phyloP scores from a whole-genome alignment of 2,329 filamentous ascomycete genomes.

The Tolypocladium amazonense region DNA sequence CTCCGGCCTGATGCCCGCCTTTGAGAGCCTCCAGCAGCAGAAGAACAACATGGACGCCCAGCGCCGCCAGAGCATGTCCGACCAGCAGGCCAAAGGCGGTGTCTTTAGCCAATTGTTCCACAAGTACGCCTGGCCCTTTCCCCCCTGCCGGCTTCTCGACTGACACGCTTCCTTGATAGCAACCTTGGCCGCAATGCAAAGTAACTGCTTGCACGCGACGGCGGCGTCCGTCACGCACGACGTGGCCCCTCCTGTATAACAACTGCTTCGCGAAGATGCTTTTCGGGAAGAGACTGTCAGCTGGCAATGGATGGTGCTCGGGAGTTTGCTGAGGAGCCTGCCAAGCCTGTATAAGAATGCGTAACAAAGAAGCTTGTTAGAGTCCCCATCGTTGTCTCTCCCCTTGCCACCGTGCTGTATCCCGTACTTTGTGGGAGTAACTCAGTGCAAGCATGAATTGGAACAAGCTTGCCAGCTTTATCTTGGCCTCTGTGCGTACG shows the following conservation, averaged over 20 bases:
- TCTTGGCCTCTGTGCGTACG: no score
- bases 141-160: neutral
- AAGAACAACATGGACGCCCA: conserved; percentile 36
- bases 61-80: conserved; percentile 44
- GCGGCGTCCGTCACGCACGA: neutral
- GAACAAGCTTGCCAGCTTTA: neutral
- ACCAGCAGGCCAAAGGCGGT: conserved; percentile 38
- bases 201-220: neutral
- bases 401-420: neutral
- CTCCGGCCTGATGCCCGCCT: conserved; percentile 35
- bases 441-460: neutral
- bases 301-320: neutral
- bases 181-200: conserved; percentile 23
- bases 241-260: neutral
- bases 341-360: neutral
- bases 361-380: neutral
- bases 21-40: conserved; percentile 39
- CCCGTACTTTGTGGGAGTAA: neutral
- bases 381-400: neutral
- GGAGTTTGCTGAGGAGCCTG: neutral
- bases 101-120: conserved; percentile 47
- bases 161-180: conserved; percentile 8
- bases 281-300: neutral
- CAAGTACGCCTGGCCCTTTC: conserved; percentile 29
- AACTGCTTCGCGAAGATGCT: neutral